Conservation (phyloP, 345 rosid genomes). For the Ceriops zippeliana region DNA sequence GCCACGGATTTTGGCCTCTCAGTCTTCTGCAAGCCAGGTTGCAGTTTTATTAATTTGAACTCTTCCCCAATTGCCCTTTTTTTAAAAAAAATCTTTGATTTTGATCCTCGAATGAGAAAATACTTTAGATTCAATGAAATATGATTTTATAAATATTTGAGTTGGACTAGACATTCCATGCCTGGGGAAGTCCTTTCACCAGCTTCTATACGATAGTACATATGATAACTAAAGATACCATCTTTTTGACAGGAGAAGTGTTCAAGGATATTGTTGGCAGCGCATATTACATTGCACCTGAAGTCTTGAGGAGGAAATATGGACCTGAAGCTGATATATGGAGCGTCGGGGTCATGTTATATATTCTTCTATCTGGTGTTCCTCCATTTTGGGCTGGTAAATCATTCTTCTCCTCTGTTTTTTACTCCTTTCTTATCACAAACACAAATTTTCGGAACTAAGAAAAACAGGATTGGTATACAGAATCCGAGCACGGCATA, state of each 20-base stretch:
- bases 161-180: too few relatives aligned
- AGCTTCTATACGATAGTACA: too few relatives aligned
- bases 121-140: neutral
- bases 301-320: conserved; percentile 80
- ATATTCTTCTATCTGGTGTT: conserved; percentile 80
- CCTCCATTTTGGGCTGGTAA: conserved; percentile 98
- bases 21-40: conserved; percentile 88
- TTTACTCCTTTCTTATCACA: neutral
- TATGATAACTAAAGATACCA: neutral
- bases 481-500: conserved; percentile 92
- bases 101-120: neutral
- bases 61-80: neutral
- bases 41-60: neutral
- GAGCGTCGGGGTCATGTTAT: conserved; percentile 80
- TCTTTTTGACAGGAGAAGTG: conserved; percentile 46
- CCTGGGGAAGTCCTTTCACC: too few relatives aligned
- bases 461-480: neutral
- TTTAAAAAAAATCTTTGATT: too few relatives aligned
- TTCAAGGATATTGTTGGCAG: conserved; percentile 72
- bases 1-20: conserved; percentile 92
- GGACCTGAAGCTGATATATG: conserved; percentile 80
- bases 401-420: neutral
- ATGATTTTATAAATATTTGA: too few relatives aligned
- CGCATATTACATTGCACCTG: conserved; percentile 93
- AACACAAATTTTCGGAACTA: neutral